Base-by-base conservation (phyloP, 495 filamentous ascomycete species). In the Penicillium ochrochloron region DNA sequence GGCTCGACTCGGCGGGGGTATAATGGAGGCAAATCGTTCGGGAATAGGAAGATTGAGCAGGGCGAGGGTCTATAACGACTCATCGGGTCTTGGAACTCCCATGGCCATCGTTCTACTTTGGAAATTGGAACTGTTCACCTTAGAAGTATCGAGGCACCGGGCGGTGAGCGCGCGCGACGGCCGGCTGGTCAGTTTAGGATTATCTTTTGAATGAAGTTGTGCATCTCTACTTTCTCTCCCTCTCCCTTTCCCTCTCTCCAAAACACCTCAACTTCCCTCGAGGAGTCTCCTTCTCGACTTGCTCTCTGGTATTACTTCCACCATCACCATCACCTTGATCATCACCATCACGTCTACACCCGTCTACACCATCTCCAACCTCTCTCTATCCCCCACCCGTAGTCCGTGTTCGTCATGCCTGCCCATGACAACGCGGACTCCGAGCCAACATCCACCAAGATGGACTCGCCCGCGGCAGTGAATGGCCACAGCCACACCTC, bases 341-440 rank as follows among this genome's bases (percentile, higher is more conserved):
- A 27, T 31, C 25, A 52, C 25, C 25, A 10, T 52, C 21, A 52
- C 6, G 10, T 29, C 21, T 31, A 14, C 25, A 27, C 39, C 46
- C 25, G 23, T 31, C 54, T 60, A 27, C 23, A 57, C 54, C 64
- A 41, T 25, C 39, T 27, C 63, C 55, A 53, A 51, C 62, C 48
- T 44, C 53, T 39, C 42, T 57, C 31, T 41, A 60, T 60, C 62
- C 34, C 29, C 54, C 19, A 29, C 48, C 46, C 70, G 62, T 67
- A 69, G 77, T 78, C 75, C 75, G 75, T 74, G 74, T 79, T 58
- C 78, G 78, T 81, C 76, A 82, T 79, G 77, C 76, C 74, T 68
- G 62, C 75, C 73, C 74, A 78, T 73, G 81, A 80, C 76, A 65
- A 75, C 73, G 77, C 78, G 75, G 80, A 81, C 70, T 70, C 57